Conservation (phyloP, 192 early-diverging fungal genomes). For the Martensiomyces pterosporus region DNA sequence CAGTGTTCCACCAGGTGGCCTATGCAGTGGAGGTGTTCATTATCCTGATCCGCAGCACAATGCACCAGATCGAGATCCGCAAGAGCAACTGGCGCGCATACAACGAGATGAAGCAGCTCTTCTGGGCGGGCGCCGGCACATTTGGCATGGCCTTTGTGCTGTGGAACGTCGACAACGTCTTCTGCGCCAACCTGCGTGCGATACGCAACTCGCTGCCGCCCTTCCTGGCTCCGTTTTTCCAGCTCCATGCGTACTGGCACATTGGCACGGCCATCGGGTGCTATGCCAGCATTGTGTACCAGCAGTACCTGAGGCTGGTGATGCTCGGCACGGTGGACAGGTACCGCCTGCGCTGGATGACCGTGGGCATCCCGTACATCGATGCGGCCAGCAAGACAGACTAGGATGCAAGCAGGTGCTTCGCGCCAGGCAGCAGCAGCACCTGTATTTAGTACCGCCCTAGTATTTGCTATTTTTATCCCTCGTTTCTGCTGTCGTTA, state of each 20-base stretch:
- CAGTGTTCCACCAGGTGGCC: constrained; percentile 66
- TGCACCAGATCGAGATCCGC: constrained; percentile 39
- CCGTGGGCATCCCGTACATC: constrained; percentile 46
- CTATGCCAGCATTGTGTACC: constrained; percentile 54
- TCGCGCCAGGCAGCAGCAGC: too few relatives aligned
- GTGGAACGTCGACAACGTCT: constrained; percentile 81
- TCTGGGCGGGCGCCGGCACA: constrained; percentile 31
- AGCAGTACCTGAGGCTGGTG: constrained; percentile 54
- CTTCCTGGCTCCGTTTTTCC: constrained; percentile 51
- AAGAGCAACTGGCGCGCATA: constrained; percentile 38
- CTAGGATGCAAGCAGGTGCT: too few relatives aligned
- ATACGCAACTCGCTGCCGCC: constrained; percentile 48
- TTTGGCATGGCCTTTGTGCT: constrained; percentile 58
- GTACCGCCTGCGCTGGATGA: constrained; percentile 31
- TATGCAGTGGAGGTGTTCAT: constrained; percentile 55
- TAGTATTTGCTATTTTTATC: too few relatives aligned
- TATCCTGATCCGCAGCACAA: constrained; percentile 47
- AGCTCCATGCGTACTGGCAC: constrained; percentile 69
- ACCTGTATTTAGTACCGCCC: too few relatives aligned
- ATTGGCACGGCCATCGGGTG: constrained; percentile 57
- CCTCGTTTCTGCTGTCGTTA: too few relatives aligned
- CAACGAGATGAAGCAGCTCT: constrained; percentile 32
- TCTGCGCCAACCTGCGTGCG: constrained; percentile 56
- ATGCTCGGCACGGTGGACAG: constrained; percentile 40
- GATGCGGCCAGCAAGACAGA: constrained; percentile 11